A percentile compares a stretch with the other conserved stretches of the same genome.
phyloP scores from a whole-genome alignment of 192 early-diverging fungal species.

The Coemansia sp. region DNA sequence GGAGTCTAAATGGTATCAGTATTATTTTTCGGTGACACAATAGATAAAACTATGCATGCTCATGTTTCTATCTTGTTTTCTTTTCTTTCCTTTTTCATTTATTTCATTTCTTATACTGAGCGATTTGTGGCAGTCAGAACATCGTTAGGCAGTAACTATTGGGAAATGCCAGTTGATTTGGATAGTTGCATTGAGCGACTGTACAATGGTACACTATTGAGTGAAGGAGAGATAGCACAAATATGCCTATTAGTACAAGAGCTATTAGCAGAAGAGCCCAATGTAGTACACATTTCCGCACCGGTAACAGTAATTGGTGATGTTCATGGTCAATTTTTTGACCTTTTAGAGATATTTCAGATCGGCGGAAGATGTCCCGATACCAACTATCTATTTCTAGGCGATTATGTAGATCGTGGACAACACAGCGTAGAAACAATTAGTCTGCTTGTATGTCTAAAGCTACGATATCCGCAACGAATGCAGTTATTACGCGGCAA shows the following conservation, averaged over 20 bases:
- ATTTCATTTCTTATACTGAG: too few relatives aligned
- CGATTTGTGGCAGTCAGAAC: too few relatives aligned
- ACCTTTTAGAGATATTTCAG: constrained; percentile 91
- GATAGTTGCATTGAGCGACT: constrained; percentile 79
- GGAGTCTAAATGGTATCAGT: too few relatives aligned
- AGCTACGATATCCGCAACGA: constrained; percentile 85
- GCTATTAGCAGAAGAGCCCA: constrained; percentile 78
- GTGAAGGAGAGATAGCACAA: constrained; percentile 72
- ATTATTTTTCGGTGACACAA: too few relatives aligned
- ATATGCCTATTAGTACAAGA: constrained; percentile 81
- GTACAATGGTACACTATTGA: constrained; percentile 69
- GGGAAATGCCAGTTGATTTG: constrained; percentile 65
- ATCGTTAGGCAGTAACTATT: too few relatives aligned
- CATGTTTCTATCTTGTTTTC: too few relatives aligned
- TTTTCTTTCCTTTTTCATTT: too few relatives aligned
- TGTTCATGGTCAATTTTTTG: constrained; percentile 92
- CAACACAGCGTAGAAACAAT: constrained; percentile 98
- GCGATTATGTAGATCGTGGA: constrained; percentile 99
- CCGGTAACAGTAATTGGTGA: constrained; percentile 93
- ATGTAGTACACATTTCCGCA: constrained; percentile 77
- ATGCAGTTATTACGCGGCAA: constrained; percentile 90
- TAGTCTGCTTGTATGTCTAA: constrained; percentile 80
- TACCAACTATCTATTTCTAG: constrained; percentile 98
- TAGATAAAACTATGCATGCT: too few relatives aligned
- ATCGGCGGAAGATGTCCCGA: constrained; percentile 90